These are phyloP conservation scores for Citrus unshiu DNA, from an alignment of 345 rosid genomes.

Conservation along the genomic window DNA sequence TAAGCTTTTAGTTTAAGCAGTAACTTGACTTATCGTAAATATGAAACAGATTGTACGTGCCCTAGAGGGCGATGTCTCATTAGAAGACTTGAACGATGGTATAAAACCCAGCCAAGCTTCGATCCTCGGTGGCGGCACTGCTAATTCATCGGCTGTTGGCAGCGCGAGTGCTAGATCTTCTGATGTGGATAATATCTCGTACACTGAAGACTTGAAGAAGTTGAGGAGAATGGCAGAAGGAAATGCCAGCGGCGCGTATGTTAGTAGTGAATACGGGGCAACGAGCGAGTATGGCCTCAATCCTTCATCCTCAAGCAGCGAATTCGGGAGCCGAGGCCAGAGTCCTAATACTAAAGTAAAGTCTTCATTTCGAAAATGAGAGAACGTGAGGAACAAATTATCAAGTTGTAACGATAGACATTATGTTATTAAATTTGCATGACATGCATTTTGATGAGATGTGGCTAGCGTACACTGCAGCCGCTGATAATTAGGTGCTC, in stretches of 20 bases:
- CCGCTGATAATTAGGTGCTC: background rate
- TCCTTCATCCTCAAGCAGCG: constrained; percentile 68
- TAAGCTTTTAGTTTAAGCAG: background rate
- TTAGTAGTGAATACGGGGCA: constrained; percentile 57
- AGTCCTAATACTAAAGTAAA: background rate
- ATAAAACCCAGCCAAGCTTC: constrained; percentile 15
- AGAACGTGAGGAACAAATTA: background rate
- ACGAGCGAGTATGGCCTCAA: constrained; percentile 74
- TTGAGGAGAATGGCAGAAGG: constrained; percentile 35
- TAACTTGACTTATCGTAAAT: background rate
- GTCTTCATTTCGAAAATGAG: background rate
- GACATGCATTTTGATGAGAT: background rate
- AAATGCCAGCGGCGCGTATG: constrained; percentile 31
- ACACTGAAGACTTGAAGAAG: constrained; percentile 48
- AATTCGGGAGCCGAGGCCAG: constrained; percentile 23
- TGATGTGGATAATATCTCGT: constrained; percentile 35
- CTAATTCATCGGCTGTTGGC: constrained; percentile 9
- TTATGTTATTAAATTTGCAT: background rate
- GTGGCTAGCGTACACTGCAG: background rate
- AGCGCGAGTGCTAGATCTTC: constrained; percentile 8
- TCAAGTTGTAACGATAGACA: background rate
- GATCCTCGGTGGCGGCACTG: background rate
- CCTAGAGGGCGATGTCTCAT: constrained; percentile 53
- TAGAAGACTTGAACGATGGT: constrained; percentile 61
- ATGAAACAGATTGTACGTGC: constrained; percentile 63